Percentiles rank a stretch among this genome's conserved stretches.
Evolutionary conservation across 1,284 basidiomycete genomes (phyloP).

Genomic region (Irpex sp.): DNA sequence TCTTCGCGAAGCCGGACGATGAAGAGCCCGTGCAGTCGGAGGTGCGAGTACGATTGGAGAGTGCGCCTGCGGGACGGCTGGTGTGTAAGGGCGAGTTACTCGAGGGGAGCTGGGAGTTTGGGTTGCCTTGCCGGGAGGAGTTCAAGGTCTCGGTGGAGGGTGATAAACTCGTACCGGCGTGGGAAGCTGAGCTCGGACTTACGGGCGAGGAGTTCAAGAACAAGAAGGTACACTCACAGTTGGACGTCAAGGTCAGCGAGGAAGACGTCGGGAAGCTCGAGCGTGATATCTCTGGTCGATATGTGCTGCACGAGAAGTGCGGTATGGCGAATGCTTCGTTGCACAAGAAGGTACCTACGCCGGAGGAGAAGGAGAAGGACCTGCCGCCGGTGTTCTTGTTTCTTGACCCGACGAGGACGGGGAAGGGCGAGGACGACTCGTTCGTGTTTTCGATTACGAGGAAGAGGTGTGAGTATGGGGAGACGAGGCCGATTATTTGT

Average conservation of each 20-base stretch:
- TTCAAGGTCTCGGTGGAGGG: slow-evolving; percentile 63
- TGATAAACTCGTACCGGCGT: slow-evolving; percentile 71
- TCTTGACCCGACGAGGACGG: slow-evolving; percentile 79
- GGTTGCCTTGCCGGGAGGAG: slow-evolving; percentile 58
- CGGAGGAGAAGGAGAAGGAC: slow-evolving; percentile 40
- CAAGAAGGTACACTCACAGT: slow-evolving; percentile 60
- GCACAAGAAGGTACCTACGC: slow-evolving; percentile 54
- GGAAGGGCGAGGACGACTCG: slow-evolving; percentile 62
- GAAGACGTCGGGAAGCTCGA: slow-evolving; percentile 68
- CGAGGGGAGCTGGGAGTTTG: slow-evolving; percentile 77
- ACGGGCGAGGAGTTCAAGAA: slow-evolving; percentile 58
- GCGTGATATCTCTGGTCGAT: slow-evolving; percentile 76
- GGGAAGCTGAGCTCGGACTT: slow-evolving; percentile 84
- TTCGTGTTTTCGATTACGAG: slow-evolving; percentile 82
- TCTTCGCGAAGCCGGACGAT: slow-evolving; percentile 68
- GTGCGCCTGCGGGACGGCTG: slow-evolving; percentile 73
- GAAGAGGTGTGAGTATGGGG: slow-evolving; percentile 74
- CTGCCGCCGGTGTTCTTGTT: slow-evolving; percentile 75
- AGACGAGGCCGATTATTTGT: slow-evolving; percentile 71
- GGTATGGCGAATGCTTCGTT: slow-evolving; percentile 87
- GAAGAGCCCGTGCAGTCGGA: slow-evolving; percentile 75
- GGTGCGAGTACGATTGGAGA: slow-evolving; percentile 70
- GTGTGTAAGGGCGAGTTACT: slow-evolving; percentile 54
- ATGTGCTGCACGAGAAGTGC: slow-evolving; percentile 78
- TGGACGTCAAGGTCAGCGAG: slow-evolving; percentile 56